Evolutionary conservation across 805 yeast species (phyloP).

Genomic region (Pichia ethanolica): DNA sequence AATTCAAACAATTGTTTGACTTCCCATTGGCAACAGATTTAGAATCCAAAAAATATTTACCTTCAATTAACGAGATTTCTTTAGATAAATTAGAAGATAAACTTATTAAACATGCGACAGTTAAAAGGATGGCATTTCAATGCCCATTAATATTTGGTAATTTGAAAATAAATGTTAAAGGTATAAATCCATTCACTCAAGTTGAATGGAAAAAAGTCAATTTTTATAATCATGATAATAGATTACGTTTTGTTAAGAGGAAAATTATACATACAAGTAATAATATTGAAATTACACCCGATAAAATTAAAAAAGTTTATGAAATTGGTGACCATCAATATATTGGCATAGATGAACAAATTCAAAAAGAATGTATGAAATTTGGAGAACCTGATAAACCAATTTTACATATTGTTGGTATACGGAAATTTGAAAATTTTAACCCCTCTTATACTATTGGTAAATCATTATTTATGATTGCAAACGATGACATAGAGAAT

Average conservation of each 20-base stretch:
- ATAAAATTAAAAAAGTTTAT: constrained; percentile 31
- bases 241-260: constrained; percentile 44
- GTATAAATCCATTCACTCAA: constrained; percentile 50
- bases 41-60: constrained; percentile 15
- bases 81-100: constrained; percentile 37
- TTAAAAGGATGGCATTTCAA: constrained; percentile 54
- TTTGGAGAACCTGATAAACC: constrained; percentile 35
- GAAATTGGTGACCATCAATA: constrained; percentile 39
- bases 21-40: not conserved
- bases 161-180: constrained; percentile 60
- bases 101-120: constrained; percentile 51
- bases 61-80: constrained; percentile 35
- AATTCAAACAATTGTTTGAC: constrained; percentile 8
- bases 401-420: constrained; percentile 60
- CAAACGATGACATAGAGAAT: constrained; percentile 49
- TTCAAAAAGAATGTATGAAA: constrained; percentile 5
- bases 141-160: constrained; percentile 50
- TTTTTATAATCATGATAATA: constrained; percentile 48
- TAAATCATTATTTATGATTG: constrained; percentile 57
- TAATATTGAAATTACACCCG: constrained; percentile 31
- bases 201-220: constrained; percentile 17
- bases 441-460: constrained; percentile 45
- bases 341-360: constrained; percentile 17
- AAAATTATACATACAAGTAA: constrained; percentile 36
- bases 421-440: constrained; percentile 40